Evolutionary conservation across 306 rosid species (phyloP), one percentile per base, ranked within the genome.

Genomic region (Vicia villosa): DNA sequence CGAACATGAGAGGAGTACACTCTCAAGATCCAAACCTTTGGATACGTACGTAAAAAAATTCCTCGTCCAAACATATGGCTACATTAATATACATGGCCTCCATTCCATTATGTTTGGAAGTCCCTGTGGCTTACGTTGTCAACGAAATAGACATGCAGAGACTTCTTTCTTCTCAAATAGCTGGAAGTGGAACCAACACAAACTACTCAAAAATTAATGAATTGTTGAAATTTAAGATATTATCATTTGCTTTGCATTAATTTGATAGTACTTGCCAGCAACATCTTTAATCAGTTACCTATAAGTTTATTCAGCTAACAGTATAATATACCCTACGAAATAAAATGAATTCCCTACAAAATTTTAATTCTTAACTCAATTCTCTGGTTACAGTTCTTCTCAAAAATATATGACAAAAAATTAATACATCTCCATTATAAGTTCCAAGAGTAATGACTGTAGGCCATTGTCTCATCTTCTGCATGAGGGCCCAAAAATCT

Each of bases 401-500:
- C 34, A 30, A 15, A 21, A 37, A 72, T 7, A 8, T 2, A 30
- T 40, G 12, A 56, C 4, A 60, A 20, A 8, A 0, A 3, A 22
- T 28, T n/a, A 40, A 26, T 26, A 26, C 5, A 3, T 1, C 14
- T 4, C 42, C 72, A 70, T 70, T 28, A 59, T 14, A 21, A 10
- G 12, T 11, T 59, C 19, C 15, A 38, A 46, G 51, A 62, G 56
- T 45, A 47, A 32, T 34, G 14, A 66, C 13, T 66, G 50, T 67
- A 74, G 5, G 14, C 13, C 22, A 24, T 52, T 66, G 79, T 62
- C 74, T 46, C 71, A 52, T 82, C 15, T 22, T 16, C 6, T 15
- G 56, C 8, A 3, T 41, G 42, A 50, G 86, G 86, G 77, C 81
- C 79, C 62, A 59, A 63, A 51, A 63, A 75, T 67, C 37, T 45